phyloP scores from a whole-genome alignment of 495 filamentous ascomycete genomes.

The Friedmanniomyces simplex region DNA sequence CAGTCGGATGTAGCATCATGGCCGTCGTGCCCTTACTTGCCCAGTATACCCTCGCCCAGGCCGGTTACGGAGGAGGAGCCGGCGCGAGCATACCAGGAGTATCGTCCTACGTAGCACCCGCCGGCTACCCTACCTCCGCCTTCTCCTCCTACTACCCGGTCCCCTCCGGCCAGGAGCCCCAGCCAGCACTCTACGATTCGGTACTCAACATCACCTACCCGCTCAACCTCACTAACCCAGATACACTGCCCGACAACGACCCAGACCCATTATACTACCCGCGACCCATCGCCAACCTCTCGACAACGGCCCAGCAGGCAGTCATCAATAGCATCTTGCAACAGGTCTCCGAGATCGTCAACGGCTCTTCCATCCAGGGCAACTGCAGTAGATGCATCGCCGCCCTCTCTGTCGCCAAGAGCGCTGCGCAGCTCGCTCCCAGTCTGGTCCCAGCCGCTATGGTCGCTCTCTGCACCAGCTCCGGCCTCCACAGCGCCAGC shows the following conservation, averaged over 20 bases:
- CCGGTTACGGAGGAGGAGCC: background rate
- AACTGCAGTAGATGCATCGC: constrained; percentile 46
- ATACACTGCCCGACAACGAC: constrained; percentile 39
- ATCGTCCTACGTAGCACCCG: constrained; percentile 40
- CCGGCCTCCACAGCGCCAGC: constrained; percentile 34
- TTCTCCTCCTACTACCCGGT: constrained; percentile 45
- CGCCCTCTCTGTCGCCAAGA: constrained; percentile 40
- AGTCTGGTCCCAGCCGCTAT: constrained; percentile 40
- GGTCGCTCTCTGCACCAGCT: constrained; percentile 40
- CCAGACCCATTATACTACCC: constrained; percentile 43
- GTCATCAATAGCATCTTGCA: constrained; percentile 33
- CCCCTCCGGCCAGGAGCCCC: constrained; percentile 46
- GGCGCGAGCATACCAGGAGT: constrained; percentile 23
- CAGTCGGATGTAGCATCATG: background rate
- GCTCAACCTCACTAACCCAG: constrained; percentile 45
- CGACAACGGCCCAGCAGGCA: constrained; percentile 31
- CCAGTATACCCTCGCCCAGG: constrained; percentile 13
- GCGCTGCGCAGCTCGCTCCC: constrained; percentile 40
- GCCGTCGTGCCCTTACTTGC: constrained; percentile 8
- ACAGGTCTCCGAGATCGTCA: constrained; percentile 40
- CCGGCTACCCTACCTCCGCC: constrained; percentile 44
- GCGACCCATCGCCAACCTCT: constrained; percentile 33
- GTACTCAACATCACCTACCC: constrained; percentile 48
- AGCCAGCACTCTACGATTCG: constrained; percentile 47
- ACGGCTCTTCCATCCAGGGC: constrained; percentile 27